These are phyloP conservation scores for Coemansia sp. DNA, from an alignment of 192 early-diverging fungal genomes.

Conservation along the genomic window DNA sequence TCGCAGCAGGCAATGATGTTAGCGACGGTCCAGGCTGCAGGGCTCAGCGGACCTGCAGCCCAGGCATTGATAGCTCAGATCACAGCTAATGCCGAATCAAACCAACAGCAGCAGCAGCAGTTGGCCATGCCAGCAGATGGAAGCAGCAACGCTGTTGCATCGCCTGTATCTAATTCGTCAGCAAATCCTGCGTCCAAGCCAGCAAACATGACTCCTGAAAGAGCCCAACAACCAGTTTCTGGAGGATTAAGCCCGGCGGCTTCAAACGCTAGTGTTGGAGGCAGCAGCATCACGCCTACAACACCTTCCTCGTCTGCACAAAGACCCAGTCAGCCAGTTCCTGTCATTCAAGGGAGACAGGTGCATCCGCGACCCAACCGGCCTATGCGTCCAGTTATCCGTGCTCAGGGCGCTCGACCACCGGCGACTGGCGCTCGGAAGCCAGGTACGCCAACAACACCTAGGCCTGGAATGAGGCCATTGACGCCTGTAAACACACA, in stretches of 20 bases:
- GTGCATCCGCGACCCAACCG: conserved; percentile 10
- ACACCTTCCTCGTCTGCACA: background rate
- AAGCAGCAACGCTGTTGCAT: background rate
- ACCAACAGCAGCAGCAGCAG: conserved; percentile 20
- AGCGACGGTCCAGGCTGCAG: conserved; percentile 36
- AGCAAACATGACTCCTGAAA: background rate
- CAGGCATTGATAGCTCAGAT: conserved; percentile 49
- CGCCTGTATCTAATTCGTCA: background rate
- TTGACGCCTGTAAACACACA: background rate
- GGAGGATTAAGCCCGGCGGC: background rate
- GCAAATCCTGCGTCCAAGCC: background rate
- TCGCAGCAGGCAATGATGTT: conserved; percentile 49
- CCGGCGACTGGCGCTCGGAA: conserved; percentile 10
- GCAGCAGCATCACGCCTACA: background rate
- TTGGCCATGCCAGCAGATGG: background rate
- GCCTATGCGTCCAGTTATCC: conserved; percentile 20
- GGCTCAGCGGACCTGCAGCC: conserved; percentile 30
- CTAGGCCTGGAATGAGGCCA: background rate
- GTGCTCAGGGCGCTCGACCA: conserved; percentile 2
- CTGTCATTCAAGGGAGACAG: conserved; percentile 6
- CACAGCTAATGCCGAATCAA: conserved; percentile 28
- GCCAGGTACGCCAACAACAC: conserved; percentile 10
- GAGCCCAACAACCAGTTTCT: background rate
- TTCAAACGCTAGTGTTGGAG: background rate
- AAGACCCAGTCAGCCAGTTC: background rate